Percentiles rank a stretch among this genome's conserved stretches.
These are phyloP conservation scores for Coemansia sp. DNA, from an alignment of 192 early-diverging fungal genomes.

Conservation along the genomic window DNA sequence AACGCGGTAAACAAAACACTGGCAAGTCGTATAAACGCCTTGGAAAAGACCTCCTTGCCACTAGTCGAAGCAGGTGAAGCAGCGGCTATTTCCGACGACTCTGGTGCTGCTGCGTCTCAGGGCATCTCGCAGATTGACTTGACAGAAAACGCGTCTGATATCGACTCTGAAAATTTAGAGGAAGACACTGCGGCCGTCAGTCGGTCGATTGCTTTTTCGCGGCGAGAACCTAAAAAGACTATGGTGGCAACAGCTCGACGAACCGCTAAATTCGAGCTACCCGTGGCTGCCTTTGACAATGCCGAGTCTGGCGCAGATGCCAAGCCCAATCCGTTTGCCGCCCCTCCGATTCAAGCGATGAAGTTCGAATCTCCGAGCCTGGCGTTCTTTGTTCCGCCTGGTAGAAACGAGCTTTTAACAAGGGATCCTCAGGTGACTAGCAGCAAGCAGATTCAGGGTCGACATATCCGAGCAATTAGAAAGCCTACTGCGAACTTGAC, in stretches of 20 bases:
- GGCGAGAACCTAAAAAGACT: not conserved
- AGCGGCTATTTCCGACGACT: not conserved
- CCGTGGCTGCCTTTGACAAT: conserved; percentile 15
- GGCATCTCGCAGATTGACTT: not conserved
- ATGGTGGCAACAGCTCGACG: conserved; percentile 1
- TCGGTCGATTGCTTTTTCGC: conserved; percentile 10
- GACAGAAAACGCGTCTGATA: not conserved
- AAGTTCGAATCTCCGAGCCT: not conserved
- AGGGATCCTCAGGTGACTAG: not conserved
- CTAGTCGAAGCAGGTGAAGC: not conserved
- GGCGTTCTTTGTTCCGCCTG: conserved; percentile 4
- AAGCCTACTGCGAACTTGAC: not conserved
- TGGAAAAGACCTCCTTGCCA: not conserved
- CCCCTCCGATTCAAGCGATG: not conserved
- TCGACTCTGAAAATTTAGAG: not conserved
- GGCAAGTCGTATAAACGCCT: conserved; percentile 18
- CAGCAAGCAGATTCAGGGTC: not conserved
- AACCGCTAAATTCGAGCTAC: conserved; percentile 30
- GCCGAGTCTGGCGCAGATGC: not conserved
- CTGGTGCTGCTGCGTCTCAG: not conserved
- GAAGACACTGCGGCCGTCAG: conserved; percentile 26
- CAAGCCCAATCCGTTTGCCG: conserved; percentile 18
- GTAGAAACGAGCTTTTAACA: not conserved
- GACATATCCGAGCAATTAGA: not conserved
- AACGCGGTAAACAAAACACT: conserved; percentile 16